These are phyloP conservation scores for Candida jianshihensis DNA, from an alignment of 805 yeast genomes.

Conservation along the genomic window DNA sequence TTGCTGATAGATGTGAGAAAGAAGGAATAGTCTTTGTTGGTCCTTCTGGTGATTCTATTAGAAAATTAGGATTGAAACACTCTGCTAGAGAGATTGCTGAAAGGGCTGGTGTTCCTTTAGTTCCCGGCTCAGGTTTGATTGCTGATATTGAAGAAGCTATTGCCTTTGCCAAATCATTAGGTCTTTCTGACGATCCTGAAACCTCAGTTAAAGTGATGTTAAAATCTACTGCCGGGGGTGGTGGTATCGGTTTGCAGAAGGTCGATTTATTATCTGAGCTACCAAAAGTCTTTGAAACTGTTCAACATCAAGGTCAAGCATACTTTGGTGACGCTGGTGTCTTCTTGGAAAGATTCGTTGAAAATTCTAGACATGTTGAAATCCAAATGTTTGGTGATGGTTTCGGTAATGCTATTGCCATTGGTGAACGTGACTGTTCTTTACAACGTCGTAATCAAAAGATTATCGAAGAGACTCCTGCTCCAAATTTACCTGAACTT, in stretches of 20 bases:
- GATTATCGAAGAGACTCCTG: slow-evolving; percentile 95
- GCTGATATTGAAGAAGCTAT: slow-evolving; percentile 67
- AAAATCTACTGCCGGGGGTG: slow-evolving; percentile 98
- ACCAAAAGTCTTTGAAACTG: slow-evolving; percentile 79
- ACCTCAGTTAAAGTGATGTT: slow-evolving; percentile 85
- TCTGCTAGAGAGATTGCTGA: slow-evolving; percentile 94
- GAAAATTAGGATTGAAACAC: slow-evolving; percentile 88
- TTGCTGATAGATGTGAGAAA: slow-evolving; percentile 76
- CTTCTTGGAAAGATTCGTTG: slow-evolving; percentile 89
- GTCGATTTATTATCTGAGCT: slow-evolving; percentile 81
- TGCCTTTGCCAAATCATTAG: slow-evolving; percentile 63
- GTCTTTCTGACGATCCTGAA: slow-evolving; percentile 26
- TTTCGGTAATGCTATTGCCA: slow-evolving; percentile 81
- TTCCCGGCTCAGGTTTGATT: slow-evolving; percentile 93
- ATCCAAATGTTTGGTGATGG: slow-evolving; percentile 97
- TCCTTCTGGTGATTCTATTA: slow-evolving; percentile 91
- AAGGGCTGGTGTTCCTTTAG: slow-evolving; percentile 89
- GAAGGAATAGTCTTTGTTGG: slow-evolving; percentile 92
- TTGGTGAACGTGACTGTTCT: slow-evolving; percentile 97
- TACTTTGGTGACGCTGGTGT: slow-evolving; percentile 96
- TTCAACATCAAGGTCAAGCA: slow-evolving; percentile 87
- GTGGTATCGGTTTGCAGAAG: slow-evolving; percentile 95
- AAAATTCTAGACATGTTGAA: slow-evolving; percentile 93
- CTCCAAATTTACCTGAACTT: slow-evolving; percentile 81
- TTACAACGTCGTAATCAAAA: slow-evolving; percentile 96